phyloP scores from a whole-genome alignment of 345 rosid species.

The Alliaria petiolata region DNA sequence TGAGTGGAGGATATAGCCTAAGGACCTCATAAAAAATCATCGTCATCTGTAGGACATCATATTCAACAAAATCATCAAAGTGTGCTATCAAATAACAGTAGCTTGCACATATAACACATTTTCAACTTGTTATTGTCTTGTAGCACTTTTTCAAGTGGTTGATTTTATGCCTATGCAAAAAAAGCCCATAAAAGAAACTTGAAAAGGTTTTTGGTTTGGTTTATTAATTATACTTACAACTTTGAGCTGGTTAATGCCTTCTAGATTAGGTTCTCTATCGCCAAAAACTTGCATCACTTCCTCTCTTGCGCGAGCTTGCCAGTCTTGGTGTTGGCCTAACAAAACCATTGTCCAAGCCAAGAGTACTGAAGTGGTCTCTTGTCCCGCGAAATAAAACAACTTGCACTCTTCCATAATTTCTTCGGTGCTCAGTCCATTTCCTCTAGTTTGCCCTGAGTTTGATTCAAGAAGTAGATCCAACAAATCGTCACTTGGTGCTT shows the following conservation, averaged over 20 bases:
- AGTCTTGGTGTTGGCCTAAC: slow-evolving; percentile 42
- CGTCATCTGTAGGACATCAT: slow-evolving; percentile 20
- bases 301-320: slow-evolving; percentile 63
- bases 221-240: slow-evolving; percentile 37
- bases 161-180: not conserved
- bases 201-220: not conserved
- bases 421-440: slow-evolving; percentile 32
- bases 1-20: slow-evolving; percentile 41
- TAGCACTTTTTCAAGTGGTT: too few relatives aligned
- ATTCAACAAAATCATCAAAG: not conserved
- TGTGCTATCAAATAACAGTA: not conserved
- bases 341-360: slow-evolving; percentile 59
- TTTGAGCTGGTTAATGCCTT: slow-evolving; percentile 42
- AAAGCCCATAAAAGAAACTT: not conserved
- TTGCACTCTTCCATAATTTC: slow-evolving; percentile 68
- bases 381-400: slow-evolving; percentile 60
- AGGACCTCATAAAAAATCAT: slow-evolving; percentile 50
- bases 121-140: not conserved
- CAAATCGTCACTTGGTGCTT: slow-evolving; percentile 33
- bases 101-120: not conserved
- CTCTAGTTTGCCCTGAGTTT: slow-evolving; percentile 33
- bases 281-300: slow-evolving; percentile 54
- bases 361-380: slow-evolving; percentile 54
- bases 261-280: slow-evolving; percentile 17
- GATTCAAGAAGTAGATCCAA: slow-evolving; percentile 49